A percentile compares a stretch with the other conserved stretches of the same genome.
Conservation (phyloP, 768 basidiomycete species). For the Suillus paluster region DNA sequence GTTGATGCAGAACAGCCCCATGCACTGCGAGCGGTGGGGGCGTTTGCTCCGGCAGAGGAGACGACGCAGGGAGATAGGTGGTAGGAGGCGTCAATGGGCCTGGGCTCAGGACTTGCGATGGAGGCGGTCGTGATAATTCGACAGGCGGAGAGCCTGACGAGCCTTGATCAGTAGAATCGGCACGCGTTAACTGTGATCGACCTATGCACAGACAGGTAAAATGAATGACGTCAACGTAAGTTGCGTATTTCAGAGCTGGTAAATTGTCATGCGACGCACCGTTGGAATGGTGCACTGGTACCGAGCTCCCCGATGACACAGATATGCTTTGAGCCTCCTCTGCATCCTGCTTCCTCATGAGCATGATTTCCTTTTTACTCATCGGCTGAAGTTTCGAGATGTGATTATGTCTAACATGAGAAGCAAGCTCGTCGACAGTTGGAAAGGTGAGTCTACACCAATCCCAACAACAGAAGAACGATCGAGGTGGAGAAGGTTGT, state of each 20-base stretch:
- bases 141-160: not conserved
- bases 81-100: not conserved
- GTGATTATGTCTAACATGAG: conserved; percentile 55
- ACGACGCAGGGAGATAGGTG: not conserved
- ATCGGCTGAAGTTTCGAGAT: conserved; percentile 49
- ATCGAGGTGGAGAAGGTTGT: conserved; percentile 11
- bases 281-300: not conserved
- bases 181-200: not conserved
- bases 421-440: conserved; percentile 41
- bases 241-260: not conserved
- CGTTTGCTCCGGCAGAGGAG: not conserved
- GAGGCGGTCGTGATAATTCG: not conserved
- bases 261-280: not conserved
- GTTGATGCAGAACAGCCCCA: not conserved
- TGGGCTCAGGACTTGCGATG: not conserved
- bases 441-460: conserved; percentile 53
- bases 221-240: not conserved
- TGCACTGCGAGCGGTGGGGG: not conserved
- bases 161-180: not conserved
- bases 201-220: not conserved
- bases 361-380: conserved; percentile 46
- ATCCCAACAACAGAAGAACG: conserved; percentile 53
- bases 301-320: not conserved
- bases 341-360: conserved; percentile 41
- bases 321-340: conserved; percentile 27